These are phyloP conservation scores for Talaromyces sp. DNA, from an alignment of 2,329 filamentous ascomycete species.

Conservation along the genomic window DNA sequence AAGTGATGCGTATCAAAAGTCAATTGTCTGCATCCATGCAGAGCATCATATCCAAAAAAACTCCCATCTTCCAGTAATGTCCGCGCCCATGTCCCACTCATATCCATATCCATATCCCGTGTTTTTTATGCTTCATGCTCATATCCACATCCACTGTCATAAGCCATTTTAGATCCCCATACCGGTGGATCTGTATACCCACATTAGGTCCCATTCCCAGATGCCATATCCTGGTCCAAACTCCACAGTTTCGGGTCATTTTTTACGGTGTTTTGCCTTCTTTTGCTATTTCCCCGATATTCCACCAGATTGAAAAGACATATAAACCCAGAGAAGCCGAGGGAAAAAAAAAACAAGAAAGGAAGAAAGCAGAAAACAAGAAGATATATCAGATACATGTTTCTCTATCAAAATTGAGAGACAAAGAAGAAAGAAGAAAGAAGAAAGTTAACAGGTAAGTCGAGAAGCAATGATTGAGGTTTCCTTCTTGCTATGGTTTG, in stretches of 20 bases:
- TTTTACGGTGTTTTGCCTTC: background rate
- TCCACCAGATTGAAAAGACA: background rate
- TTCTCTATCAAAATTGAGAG: background rate
- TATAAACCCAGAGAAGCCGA: background rate
- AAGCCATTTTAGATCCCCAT: background rate
- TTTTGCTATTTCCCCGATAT: background rate
- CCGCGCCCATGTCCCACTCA: background rate
- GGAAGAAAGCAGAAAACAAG: background rate
- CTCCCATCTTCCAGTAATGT: background rate
- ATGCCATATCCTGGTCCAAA: background rate
- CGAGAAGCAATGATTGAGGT: background rate
- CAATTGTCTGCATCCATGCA: constrained; percentile 1
- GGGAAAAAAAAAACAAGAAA: background rate
- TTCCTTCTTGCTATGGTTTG: background rate
- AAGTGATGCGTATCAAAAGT: constrained; percentile 15
- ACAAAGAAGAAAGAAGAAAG: background rate
- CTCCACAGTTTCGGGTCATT: constrained; percentile 1
- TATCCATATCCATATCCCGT: background rate
- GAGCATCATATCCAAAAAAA: background rate
- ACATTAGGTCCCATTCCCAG: background rate
- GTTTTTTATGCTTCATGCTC: background rate
- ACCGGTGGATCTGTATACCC: constrained; percentile 1
- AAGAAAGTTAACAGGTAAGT: background rate
- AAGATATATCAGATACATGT: background rate
- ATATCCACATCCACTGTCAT: constrained; percentile 1